Conservation (phyloP, 83 land plant species). For the Picea abies region DNA sequence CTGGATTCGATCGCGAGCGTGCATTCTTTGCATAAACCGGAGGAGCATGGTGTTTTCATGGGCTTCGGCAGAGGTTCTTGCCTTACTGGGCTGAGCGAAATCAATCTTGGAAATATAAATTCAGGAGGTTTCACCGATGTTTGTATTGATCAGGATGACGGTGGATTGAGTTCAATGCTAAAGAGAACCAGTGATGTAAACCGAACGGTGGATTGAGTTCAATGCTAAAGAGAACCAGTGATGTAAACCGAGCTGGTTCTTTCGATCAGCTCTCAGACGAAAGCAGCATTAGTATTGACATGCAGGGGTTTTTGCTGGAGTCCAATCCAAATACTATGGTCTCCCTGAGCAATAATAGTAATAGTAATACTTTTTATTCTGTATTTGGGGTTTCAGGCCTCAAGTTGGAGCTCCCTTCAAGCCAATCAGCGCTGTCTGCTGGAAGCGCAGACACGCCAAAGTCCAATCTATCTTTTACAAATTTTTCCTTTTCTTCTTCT, state of each 20-base stretch:
- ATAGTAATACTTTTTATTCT: not conserved
- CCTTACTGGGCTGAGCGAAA: too few species aligned
- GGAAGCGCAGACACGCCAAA: conserved; percentile 25
- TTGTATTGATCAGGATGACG: not conserved
- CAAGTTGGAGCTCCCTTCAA: conserved; percentile 39
- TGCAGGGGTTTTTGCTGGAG: conserved; percentile 19
- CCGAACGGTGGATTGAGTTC: not conserved
- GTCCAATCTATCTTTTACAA: conserved; percentile 16
- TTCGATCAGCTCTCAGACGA: conserved; percentile 19
- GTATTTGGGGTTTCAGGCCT: conserved; percentile 20
- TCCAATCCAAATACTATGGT: conserved; percentile 15
- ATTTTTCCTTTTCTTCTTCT: too few species aligned
- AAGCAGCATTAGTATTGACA: conserved; percentile 12
- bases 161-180: conserved; percentile 11
- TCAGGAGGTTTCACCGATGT: too few species aligned
- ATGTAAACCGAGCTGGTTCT: not conserved
- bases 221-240: conserved; percentile 15
- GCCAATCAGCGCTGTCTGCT: conserved; percentile 35
- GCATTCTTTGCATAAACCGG: too few species aligned
- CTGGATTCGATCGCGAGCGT: not conserved
- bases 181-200: not conserved
- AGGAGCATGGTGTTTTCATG: too few species aligned
- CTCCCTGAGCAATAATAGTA: not conserved
- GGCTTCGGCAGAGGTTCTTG: too few species aligned
- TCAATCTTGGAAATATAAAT: too few species aligned